These are phyloP conservation scores for Lentinula raphanica DNA, from an alignment of 768 basidiomycete genomes.

Conservation along the genomic window DNA sequence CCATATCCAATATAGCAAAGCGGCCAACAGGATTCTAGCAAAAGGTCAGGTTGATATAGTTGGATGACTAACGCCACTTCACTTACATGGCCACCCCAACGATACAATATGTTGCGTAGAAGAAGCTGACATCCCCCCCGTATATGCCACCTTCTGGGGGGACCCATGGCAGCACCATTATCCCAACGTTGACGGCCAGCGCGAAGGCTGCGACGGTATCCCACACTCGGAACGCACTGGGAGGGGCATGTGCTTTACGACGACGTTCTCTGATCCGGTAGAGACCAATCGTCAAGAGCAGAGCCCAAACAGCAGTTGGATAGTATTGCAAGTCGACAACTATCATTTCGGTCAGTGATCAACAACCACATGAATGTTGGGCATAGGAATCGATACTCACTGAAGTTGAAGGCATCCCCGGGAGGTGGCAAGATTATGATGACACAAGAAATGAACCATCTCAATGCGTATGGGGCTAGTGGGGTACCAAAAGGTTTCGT, in stretches of 20 bases:
- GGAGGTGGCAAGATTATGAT: conserved; percentile 43
- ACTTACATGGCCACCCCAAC: conserved; percentile 32
- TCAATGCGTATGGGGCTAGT: conserved; percentile 37
- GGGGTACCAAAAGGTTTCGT: conserved; percentile 50
- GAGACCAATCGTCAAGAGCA: conserved; percentile 29
- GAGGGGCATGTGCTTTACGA: conserved; percentile 24
- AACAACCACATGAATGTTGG: background rate
- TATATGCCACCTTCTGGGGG: conserved; percentile 33
- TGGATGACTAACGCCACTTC: background rate
- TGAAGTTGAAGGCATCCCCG: conserved; percentile 40
- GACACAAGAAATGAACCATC: conserved; percentile 41
- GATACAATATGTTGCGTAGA: conserved; percentile 37
- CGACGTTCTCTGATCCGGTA: conserved; percentile 31
- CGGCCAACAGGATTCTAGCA: conserved; percentile 24
- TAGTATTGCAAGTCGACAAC: conserved; percentile 37
- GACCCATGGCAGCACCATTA: conserved; percentile 37
- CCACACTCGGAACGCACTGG: conserved; percentile 32
- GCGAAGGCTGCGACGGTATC: conserved; percentile 30
- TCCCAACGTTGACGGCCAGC: conserved; percentile 32
- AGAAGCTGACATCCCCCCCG: conserved; percentile 36
- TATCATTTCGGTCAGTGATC: conserved; percentile 9
- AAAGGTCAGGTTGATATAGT: background rate
- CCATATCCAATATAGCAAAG: conserved; percentile 27
- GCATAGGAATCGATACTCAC: conserved; percentile 19
- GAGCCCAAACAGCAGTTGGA: conserved; percentile 31